These are phyloP conservation scores for Phytophthora aleatoria DNA, from an alignment of 352 stramenopile species.

Conservation along the genomic window DNA sequence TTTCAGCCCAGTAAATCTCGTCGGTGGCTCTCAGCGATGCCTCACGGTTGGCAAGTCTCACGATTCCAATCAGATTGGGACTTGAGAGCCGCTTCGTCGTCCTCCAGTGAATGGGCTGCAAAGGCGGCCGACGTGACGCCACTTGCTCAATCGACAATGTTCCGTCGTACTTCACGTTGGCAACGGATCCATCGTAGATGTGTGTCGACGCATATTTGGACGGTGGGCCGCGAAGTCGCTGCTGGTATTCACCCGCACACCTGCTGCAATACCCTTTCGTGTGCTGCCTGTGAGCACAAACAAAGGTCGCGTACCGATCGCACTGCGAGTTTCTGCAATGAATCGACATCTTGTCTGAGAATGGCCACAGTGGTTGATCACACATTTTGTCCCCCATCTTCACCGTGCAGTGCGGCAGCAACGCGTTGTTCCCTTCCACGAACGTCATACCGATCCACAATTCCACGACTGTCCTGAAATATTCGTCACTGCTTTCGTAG, in stretches of 20 bases:
- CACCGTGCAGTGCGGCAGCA: conserved; percentile 75
- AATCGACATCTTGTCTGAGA: conserved; percentile 30
- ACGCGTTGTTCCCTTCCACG: conserved; percentile 81
- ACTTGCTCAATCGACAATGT: conserved; percentile 68
- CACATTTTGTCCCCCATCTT: conserved; percentile 60
- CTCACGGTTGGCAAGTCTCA: conserved; percentile 58
- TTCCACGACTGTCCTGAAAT: conserved; percentile 74
- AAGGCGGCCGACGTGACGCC: conserved; percentile 59
- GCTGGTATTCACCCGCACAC: conserved; percentile 57
- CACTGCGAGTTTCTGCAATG: conserved; percentile 65
- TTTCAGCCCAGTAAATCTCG: conserved; percentile 78
- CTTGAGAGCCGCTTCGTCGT: conserved; percentile 78
- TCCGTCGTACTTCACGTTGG: conserved; percentile 57
- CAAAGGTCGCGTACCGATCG: conserved; percentile 49
- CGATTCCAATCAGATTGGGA: conserved; percentile 84
- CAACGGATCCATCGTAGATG: conserved; percentile 75
- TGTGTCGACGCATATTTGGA: conserved; percentile 74
- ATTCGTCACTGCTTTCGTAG: conserved; percentile 78
- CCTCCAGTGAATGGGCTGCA: conserved; percentile 73
- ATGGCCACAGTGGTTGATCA: conserved; percentile 70
- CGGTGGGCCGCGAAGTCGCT: conserved; percentile 57
- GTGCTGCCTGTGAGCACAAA: conserved; percentile 66
- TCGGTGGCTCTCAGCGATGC: conserved; percentile 52
- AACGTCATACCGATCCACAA: conserved; percentile 91
- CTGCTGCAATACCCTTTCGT: conserved; percentile 60